Base-by-base conservation (phyloP, 108 stramenopile genomes). In the Nannochloropsis gaditana region DNA sequence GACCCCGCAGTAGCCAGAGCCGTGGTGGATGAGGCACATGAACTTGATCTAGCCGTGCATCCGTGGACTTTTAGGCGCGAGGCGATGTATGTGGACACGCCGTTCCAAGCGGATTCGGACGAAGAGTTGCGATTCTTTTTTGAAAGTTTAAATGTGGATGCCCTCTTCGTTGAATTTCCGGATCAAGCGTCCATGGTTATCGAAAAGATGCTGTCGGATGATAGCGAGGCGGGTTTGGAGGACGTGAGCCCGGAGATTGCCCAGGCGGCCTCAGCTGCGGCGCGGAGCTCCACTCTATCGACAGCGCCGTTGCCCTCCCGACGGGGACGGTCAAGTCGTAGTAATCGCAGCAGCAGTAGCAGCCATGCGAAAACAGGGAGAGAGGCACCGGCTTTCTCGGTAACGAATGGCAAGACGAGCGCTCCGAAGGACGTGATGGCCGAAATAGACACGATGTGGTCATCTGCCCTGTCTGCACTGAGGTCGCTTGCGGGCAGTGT, bases 41-140 rank as follows among this genome's bases (percentile, higher is more conserved):
- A 73, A n/a, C 59, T 73, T 73, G 59, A 73, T 73, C n/a, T 73
- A n/a, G 59, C 59, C 19, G 59, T 73, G 59, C 59, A 73, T 73
- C 59, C 59, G 3, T 73, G 59, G 59, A 73, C 59, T 15, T 73
- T 73, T 73, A 73, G 59, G 59, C 15, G 59, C 4, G 59, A 73
- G 59, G 59, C 59, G n/a, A 73, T 73, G 4, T 73, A 73, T 8
- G 59, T 73, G 59, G 59, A 73, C 3, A 73, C 19, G 59, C 15
- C 5, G 15, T 73, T 73, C n/a, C 19, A 73, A n/a, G n/a, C 19
- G 19, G 59, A 73, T 3, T 73, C 59, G 59, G 59, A 73, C 2
- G 59, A 73, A n/a, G 59, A 73, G 6, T 6, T 73, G 59, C 15
- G 59, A 8, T 73, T 6, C 8, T 73, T 73, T 8, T 73, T n/a